These are phyloP conservation scores for Quercus suber DNA, from an alignment of 306 rosid species.

Conservation along the genomic window DNA sequence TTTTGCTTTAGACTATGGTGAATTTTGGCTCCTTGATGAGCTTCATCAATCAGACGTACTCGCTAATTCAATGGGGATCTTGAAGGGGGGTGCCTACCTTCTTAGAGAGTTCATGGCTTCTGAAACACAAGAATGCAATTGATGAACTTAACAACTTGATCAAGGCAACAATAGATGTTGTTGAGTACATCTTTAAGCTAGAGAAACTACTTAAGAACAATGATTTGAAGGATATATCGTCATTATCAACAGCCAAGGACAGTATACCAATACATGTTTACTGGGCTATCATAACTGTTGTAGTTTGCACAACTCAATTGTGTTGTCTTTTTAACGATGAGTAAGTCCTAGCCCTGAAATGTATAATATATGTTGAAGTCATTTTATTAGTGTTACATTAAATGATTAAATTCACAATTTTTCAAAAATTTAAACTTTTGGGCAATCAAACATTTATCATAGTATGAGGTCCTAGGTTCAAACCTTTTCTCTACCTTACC, in stretches of 20 bases:
- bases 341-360: no score
- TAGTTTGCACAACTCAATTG: constrained; percentile 37
- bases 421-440: no score
- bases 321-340: no score
- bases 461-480: no score
- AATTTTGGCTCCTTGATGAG: constrained; percentile 49
- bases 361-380: no score
- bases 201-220: constrained; percentile 15
- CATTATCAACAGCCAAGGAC: constrained; percentile 22
- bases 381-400: no score
- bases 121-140: constrained; percentile 9
- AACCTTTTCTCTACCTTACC: no score
- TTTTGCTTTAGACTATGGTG: constrained; percentile 47
- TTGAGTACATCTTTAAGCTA: constrained; percentile 24
- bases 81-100: no score
- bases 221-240: constrained; percentile 26
- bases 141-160: constrained; percentile 30
- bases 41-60: not conserved
- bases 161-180: constrained; percentile 28
- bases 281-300: constrained; percentile 41
- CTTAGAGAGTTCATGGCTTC: constrained; percentile 6
- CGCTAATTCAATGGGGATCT: no score
- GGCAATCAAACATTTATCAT: no score
- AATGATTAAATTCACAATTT: no score
- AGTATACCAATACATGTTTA: constrained; percentile 34